Conservation (phyloP, 345 rosid species). For the thale cress (Arabidopsis thaliana) region DNA sequence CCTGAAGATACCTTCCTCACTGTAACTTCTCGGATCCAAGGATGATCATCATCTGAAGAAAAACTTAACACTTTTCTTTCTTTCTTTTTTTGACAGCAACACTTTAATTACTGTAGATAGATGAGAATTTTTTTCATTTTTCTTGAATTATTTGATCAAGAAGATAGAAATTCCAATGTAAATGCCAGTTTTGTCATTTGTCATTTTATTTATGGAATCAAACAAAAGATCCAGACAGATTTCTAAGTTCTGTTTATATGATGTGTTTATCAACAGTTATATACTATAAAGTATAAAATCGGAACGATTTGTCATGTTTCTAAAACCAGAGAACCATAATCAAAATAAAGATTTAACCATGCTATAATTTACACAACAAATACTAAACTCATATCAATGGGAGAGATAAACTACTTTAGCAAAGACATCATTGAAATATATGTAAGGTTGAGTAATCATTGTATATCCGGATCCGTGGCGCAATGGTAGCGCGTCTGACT, state of each 20-base stretch:
- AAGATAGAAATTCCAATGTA: not conserved
- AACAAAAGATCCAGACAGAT: constrained; percentile 1
- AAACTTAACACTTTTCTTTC: not conserved
- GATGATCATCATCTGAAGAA: not conserved
- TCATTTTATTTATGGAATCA: not conserved
- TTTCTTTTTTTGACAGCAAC: not conserved
- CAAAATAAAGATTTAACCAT: not conserved
- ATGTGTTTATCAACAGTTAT: not conserved
- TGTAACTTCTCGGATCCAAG: constrained; percentile 42
- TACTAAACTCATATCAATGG: no score
- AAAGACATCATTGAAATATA: no score
- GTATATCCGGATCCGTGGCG: constrained; percentile 82
- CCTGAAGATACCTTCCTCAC: constrained; percentile 49
- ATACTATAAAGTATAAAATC: not conserved
- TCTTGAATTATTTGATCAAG: not conserved
- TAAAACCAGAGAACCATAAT: not conserved
- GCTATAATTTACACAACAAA: no score
- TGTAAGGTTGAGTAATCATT: no score
- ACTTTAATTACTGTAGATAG: constrained; percentile 2
- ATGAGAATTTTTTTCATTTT: not conserved
- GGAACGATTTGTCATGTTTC: not conserved
- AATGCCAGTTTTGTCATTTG: not conserved
- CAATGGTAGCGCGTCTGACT: constrained; percentile 99
- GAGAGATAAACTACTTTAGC: no score
- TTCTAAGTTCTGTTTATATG: not conserved